Base-by-base conservation (phyloP, 2,329 filamentous ascomycete species). In the Colletotrichum falcatum region DNA sequence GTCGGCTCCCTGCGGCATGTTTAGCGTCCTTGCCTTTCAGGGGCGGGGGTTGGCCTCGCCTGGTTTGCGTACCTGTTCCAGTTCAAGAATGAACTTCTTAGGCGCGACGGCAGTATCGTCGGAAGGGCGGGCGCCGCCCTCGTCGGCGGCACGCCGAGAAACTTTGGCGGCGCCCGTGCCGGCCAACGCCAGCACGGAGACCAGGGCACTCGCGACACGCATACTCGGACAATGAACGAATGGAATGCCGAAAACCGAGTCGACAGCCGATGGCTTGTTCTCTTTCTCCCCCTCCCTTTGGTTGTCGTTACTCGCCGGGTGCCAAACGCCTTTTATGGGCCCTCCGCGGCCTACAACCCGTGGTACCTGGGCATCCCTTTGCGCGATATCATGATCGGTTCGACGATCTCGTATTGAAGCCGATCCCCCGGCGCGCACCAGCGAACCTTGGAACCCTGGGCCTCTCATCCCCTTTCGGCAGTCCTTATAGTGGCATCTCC, bases 41-140 rank as follows among this genome's bases (percentile, higher is more conserved):
- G 2, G 11, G 14, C 4, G 1, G 2, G 11, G 14, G 16, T 49
- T 12, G n/a, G 16, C 1, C 35, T 23, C 18, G 20, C 11, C 18
- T 1, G 16, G 37, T 9, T 14, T 11, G 28, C 65, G 11, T 7
- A 64, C 68, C 59, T 71, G 59, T 1, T 71, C 65, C 9, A 73
- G 23, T 4, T 73, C 71, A 16, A 73, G 6, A 26, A 73, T 72
- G 54, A 72, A 73, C 64, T 72, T 73, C 35, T 73, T 73, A 20
- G 68, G 64, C 49, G 56, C 61, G 2, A 64, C 61, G 26, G 49
- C 54, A 12, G 67, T 61, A 37, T 64, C 67, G 64, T 62, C 51
- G n/a, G 63, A 65, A 20, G 63, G 60, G 6, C 62, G 56, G 28
- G 5, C 56, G 20, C 64, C 56, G 20, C 64, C 54, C 11, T 65